Percentiles rank a stretch among this genome's conserved stretches.
phyloP scores from a whole-genome alignment of 1,139 yeast species.

The Blastobotrys buckinghamii region DNA sequence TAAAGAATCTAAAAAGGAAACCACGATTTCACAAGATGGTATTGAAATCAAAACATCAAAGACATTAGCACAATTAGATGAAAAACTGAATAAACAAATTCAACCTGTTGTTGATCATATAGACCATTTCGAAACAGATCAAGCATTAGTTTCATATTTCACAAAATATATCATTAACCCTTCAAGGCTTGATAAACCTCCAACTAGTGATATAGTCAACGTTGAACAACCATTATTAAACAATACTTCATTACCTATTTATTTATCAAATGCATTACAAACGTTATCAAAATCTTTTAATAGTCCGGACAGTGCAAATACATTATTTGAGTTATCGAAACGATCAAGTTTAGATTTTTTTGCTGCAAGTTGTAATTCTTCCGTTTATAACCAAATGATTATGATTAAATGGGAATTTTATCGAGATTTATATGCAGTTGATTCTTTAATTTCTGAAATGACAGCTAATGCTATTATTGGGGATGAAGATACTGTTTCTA shows the following conservation, averaged over 20 bases:
- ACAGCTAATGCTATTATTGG: constrained; percentile 40
- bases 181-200: background rate
- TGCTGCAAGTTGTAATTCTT: constrained; percentile 37
- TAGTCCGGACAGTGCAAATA: constrained; percentile 36
- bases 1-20: constrained; percentile 13
- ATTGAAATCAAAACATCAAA: background rate
- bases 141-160: constrained; percentile 26
- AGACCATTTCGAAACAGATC: constrained; percentile 24
- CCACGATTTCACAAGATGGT: background rate
- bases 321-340: constrained; percentile 37
- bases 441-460: constrained; percentile 37
- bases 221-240: constrained; percentile 15
- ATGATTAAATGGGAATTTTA: constrained; percentile 37
- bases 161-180: constrained; percentile 17
- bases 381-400: constrained; percentile 38
- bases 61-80: background rate
- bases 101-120: constrained; percentile 25
- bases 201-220: background rate
- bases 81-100: background rate
- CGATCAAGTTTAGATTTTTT: constrained; percentile 34
- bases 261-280: constrained; percentile 24
- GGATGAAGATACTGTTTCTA: constrained; percentile 31
- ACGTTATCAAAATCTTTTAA: constrained; percentile 29
- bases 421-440: constrained; percentile 36
- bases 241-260: constrained; percentile 17